Evolutionary conservation across 2,329 filamentous ascomycete genomes (phyloP).

Genomic region (Aspergillus sp.): DNA sequence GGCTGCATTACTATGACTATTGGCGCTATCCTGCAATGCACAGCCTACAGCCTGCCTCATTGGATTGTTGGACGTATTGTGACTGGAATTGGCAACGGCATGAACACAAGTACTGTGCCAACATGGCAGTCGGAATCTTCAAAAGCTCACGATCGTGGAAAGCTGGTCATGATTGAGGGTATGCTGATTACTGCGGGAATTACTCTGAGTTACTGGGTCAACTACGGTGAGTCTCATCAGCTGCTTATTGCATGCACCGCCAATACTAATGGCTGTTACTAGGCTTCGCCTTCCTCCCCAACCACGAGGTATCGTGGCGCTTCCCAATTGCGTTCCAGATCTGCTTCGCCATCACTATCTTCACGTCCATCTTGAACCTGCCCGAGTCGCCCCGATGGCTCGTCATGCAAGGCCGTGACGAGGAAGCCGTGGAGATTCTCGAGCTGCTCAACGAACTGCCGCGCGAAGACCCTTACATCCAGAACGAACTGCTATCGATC

Average conservation of each 20-base stretch:
- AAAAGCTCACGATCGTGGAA: constrained; percentile 19
- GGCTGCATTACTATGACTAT: constrained; percentile 19
- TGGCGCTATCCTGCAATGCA: constrained; percentile 19
- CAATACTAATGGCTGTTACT: not conserved
- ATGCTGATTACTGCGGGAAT: constrained; percentile 19
- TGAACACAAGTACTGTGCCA: constrained; percentile 22
- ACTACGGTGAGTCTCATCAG: constrained; percentile 16
- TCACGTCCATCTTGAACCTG: constrained; percentile 17
- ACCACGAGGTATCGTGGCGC: constrained; percentile 16
- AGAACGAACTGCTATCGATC: constrained; percentile 31
- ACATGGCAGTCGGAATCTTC: constrained; percentile 22
- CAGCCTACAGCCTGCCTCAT: constrained; percentile 19
- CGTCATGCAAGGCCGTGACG: constrained; percentile 16
- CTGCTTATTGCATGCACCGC: not conserved
- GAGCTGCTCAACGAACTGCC: constrained; percentile 14
- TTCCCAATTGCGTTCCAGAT: constrained; percentile 22
- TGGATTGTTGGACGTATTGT: constrained; percentile 22
- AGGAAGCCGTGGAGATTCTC: constrained; percentile 14
- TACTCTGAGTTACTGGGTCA: constrained; percentile 20
- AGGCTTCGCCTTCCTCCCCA: constrained; percentile 2
- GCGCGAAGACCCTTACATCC: constrained; percentile 10
- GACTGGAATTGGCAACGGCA: constrained; percentile 21
- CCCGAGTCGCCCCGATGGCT: constrained; percentile 20
- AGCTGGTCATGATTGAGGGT: constrained; percentile 21
- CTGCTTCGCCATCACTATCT: constrained; percentile 18